phyloP scores from a whole-genome alignment of 176 grass and related monocot genomes.

The Musa schizocarpa region DNA sequence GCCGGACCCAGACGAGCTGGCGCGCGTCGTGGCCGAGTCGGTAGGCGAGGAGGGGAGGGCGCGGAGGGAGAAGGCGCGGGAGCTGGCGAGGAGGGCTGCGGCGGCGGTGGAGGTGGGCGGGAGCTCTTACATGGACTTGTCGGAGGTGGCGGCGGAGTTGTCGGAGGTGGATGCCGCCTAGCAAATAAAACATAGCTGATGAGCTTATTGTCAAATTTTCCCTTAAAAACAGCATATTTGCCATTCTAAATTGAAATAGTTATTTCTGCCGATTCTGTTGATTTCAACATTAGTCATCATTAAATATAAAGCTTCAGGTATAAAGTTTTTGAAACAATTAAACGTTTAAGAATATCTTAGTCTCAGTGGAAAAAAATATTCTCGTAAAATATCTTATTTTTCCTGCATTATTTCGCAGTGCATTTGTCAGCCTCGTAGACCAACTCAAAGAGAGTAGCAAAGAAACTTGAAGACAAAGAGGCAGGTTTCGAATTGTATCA shows the following conservation, averaged over 20 bases:
- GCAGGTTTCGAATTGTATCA: too few relatives aligned
- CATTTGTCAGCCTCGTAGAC: constrained; percentile 34
- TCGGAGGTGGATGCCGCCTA: neutral
- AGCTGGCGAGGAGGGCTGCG: constrained; percentile 27
- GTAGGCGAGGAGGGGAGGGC: constrained; percentile 19
- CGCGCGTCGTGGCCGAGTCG: constrained; percentile 19
- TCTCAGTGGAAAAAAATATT: too few relatives aligned
- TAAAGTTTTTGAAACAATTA: too few relatives aligned
- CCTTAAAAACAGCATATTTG: too few relatives aligned
- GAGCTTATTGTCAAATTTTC: too few relatives aligned
- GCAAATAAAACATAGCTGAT: neutral
- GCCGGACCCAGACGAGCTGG: constrained; percentile 36
- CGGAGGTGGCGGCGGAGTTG: neutral
- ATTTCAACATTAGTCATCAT: too few relatives aligned
- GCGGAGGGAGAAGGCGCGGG: constrained; percentile 22
- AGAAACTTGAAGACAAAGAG: too few relatives aligned
- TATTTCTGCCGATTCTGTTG: too few relatives aligned
- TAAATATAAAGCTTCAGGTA: too few relatives aligned
- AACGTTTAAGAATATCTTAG: too few relatives aligned
- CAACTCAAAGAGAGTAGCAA: constrained; percentile 36
- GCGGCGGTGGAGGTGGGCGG: constrained; percentile 28
- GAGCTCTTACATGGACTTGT: constrained; percentile 23
- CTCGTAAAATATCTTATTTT: too few relatives aligned
- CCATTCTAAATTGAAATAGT: too few relatives aligned
- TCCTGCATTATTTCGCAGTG: constrained; percentile 21